Evolutionary conservation across 2,329 filamentous ascomycete species (phyloP), one percentile per base, ranked within the genome.

Genomic region (Blastomyces emzantsi): DNA sequence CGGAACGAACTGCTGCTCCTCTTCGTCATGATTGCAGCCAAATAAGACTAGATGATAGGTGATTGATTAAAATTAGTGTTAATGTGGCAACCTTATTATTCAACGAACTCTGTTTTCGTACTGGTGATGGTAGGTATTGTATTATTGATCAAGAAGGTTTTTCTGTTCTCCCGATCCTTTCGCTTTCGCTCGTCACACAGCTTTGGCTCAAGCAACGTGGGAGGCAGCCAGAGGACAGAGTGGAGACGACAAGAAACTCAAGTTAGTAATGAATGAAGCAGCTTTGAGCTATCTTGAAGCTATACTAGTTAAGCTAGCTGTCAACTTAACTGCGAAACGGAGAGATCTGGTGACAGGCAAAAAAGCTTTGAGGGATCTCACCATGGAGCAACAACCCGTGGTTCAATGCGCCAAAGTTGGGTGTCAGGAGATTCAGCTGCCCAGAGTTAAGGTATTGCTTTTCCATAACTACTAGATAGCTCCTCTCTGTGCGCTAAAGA

Each of bases 141-240:
- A 30, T 30, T 30, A 9, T 36, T 57, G 19, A 39, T 39, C 22
- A 54, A 30, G 33, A 22, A 47, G 17, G 45, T 47, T 22, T 39
- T 22, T 36, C 13, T 55, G 15, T 36, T 56, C n/a, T 25, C 5
- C 9, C n/a, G 25, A 30, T 33, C 19, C 33, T 56, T 56, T 47
- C 15, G 4, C 15, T 19, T 22, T 57, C 41, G 33, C 33, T 33
- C 33, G 54, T 57, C 33, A 33, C 54, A 57, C 33, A 57, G 30
- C n/a, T 28, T 54, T 54, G 28, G 28, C n/a, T 41, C 19, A 19
- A 36, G 54, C 54, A 36, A 56, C 54, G 54, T 57, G 54, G 54
- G 54, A 41, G 54, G 11, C 28, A n/a, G 30, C 13, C 25, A n/a
- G 19, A 33, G 28, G 54, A 36, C 28, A 17, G 17, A 39, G 28